phyloP scores from a whole-genome alignment of 177 flowering plant species.

The Vitis hybrid region DNA sequence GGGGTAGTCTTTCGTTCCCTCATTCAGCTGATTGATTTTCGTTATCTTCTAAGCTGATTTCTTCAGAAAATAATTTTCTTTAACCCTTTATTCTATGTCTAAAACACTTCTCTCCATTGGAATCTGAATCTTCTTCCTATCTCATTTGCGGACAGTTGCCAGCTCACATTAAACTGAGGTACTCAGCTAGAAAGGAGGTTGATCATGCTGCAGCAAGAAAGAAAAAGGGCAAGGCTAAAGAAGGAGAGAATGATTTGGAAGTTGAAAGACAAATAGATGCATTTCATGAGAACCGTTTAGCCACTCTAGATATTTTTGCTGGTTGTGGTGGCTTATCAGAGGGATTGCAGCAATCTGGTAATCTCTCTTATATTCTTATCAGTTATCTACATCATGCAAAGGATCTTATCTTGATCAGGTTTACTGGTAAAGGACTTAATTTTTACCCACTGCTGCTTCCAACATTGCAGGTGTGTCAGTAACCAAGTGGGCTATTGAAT shows the following conservation, averaged over 20 bases:
- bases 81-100: background rate
- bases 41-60: background rate
- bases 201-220: constrained; percentile 49
- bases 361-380: background rate
- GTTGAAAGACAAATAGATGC: constrained; percentile 24
- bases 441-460: constrained; percentile 2
- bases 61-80: background rate
- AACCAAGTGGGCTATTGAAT: constrained; percentile 98
- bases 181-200: constrained; percentile 25
- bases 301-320: constrained; percentile 94
- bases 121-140: background rate
- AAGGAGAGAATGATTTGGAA: constrained; percentile 49
- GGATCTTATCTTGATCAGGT: background rate
- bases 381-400: background rate
- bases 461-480: constrained; percentile 52
- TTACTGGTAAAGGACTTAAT: background rate
- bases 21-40: background rate
- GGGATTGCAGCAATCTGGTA: constrained; percentile 79
- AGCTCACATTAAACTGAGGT: constrained; percentile 43
- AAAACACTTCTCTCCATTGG: background rate
- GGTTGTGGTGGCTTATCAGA: constrained; percentile 99
- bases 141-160: constrained; percentile 56
- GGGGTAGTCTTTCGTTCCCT: constrained; percentile 47
- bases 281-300: constrained; percentile 36
- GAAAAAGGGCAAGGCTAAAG: constrained; percentile 77